phyloP scores from a whole-genome alignment of 768 basidiomycete species.

The Vararia minispora region DNA sequence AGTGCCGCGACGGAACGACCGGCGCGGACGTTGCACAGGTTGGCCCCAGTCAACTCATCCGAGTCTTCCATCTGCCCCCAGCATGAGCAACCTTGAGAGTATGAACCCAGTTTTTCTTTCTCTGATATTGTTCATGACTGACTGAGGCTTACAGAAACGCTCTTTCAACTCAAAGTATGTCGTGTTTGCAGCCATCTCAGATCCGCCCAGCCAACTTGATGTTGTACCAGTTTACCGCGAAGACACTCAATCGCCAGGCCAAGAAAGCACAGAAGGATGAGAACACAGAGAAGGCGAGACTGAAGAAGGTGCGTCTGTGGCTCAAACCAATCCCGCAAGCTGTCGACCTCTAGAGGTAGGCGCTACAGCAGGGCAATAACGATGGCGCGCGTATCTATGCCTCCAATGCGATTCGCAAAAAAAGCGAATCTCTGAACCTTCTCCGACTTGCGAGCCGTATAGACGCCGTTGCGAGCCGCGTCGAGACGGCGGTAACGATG shows the following conservation, averaged over 20 bases:
- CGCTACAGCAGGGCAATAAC: constrained; percentile 90
- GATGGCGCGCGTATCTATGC: constrained; percentile 98
- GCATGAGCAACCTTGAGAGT: constrained; percentile 88
- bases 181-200: background rate
- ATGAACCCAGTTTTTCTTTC: constrained; percentile 28
- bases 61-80: no score
- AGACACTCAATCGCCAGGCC: constrained; percentile 87
- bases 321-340: background rate
- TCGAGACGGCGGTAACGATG: constrained; percentile 99
- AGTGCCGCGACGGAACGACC: no score
- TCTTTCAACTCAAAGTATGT: constrained; percentile 94
- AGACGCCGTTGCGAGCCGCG: constrained; percentile 92
- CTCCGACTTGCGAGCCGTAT: constrained; percentile 84
- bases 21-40: no score
- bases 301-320: constrained; percentile 71
- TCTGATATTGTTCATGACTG: background rate
- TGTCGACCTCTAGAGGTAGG: constrained; percentile 37
- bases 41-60: no score
- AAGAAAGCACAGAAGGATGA: constrained; percentile 98
- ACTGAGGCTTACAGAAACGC: constrained; percentile 59
- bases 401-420: constrained; percentile 96
- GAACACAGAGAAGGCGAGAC: constrained; percentile 68
- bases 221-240: constrained; percentile 81
- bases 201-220: background rate
- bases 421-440: constrained; percentile 87